Evolutionary conservation across 768 basidiomycete genomes (phyloP), one percentile per base, ranked within the genome.

Genomic region (Naganishia antarctica): DNA sequence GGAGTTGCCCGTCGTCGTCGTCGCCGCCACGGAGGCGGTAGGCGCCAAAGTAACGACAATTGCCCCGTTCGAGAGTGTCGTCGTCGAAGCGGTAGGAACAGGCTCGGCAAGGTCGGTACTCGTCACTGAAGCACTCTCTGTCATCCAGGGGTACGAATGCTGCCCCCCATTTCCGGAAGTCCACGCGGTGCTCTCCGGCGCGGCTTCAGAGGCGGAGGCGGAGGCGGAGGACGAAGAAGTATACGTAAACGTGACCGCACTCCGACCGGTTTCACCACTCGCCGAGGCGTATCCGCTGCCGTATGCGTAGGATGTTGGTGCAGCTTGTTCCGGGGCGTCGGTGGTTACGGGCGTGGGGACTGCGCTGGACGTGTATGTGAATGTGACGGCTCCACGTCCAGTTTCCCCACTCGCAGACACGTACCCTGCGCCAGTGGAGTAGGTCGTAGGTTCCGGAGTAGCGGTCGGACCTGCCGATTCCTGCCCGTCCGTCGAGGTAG

Each of bases 91-190:
- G 29, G 32, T 29, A 28, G 59, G 28, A 13, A 12, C 6, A 6
- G 37, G 28, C 43, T 41, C 43, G 28, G 43, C 28, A 28, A 29
- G 16, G 5, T 32, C 41, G 28, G 59, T 45, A 23, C 21, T 44
- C 26, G 59, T 32, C 1, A n/a, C 41, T 21, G 41, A 34, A 37
- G 34, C 34, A 37, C 34, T 37, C 48, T 48, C 31, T 15, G 62
- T 63, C 53, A 53, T 48, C 63, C 63, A 64, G 26, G 63, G 63
- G 28, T 64, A 64, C 9, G 53, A 21, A 34, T 64, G 63, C 31
- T 64, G 63, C 18, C 51, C 41, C 18, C 63, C 63, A 8, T 47
- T n/a, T 32, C 63, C 63, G 2, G 63, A 64, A 1, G 44, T 59
- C 57, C 53, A 64, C 6, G 57, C 63, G 57, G 53, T 49, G n/a